Percentiles rank a stretch among this genome's conserved stretches.
phyloP scores from a whole-genome alignment of 148 eudicot genomes.

The Rhododendron vialii region DNA sequence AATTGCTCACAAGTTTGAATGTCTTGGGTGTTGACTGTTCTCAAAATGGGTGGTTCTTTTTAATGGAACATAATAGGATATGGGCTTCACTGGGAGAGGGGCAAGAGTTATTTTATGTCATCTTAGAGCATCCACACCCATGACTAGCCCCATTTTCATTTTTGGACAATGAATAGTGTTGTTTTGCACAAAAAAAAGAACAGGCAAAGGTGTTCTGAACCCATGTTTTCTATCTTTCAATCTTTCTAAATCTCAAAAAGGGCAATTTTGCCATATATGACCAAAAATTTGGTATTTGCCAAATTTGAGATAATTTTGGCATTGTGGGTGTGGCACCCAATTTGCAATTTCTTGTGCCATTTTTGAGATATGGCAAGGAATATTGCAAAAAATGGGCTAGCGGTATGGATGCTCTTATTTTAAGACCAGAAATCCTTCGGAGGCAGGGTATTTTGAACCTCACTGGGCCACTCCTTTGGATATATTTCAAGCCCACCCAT shows the following conservation, averaged over 20 bases:
- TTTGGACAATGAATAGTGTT: not conserved
- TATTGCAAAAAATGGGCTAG: not conserved
- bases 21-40: not conserved
- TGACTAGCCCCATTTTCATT: not conserved
- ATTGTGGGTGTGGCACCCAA: not conserved
- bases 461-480: too few relatives aligned
- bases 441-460: too few relatives aligned
- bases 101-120: too few relatives aligned
- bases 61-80: too few relatives aligned
- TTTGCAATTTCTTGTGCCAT: too few relatives aligned
- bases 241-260: not conserved
- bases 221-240: not conserved
- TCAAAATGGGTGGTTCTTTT: too few relatives aligned
- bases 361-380: not conserved
- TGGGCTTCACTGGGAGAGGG: too few relatives aligned
- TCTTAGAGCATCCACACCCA: too few relatives aligned
- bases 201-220: not conserved
- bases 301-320: not conserved
- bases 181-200: not conserved
- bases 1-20: not conserved
- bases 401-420: not conserved
- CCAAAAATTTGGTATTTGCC: not conserved
- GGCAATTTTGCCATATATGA: not conserved
- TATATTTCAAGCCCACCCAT: too few relatives aligned
- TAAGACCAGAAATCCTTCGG: too few relatives aligned